A percentile compares a stretch with the other conserved stretches of the same genome.
Conservation (phyloP, 306 rosid species). For the Crotalaria pallida region DNA sequence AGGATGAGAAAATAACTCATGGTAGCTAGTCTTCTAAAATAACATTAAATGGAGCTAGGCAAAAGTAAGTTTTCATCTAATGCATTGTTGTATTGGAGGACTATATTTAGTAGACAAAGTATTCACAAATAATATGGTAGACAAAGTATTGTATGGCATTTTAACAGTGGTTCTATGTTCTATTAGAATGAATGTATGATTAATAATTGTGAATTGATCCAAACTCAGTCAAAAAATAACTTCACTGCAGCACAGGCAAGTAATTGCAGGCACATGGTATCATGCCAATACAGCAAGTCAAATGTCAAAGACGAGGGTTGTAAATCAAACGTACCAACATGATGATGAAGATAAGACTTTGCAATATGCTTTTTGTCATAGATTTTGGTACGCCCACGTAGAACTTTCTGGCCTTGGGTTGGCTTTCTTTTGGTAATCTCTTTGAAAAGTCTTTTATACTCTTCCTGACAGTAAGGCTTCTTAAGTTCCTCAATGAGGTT, state of each 20-base stretch:
- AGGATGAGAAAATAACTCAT: slow-evolving; percentile 6
- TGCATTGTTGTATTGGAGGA: background rate
- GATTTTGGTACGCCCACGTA: slow-evolving; percentile 20
- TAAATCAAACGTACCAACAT: slow-evolving; percentile 24
- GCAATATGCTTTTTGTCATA: slow-evolving; percentile 11
- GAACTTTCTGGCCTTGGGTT: slow-evolving; percentile 16
- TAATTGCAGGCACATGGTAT: background rate
- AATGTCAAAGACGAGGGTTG: too few relatives aligned
- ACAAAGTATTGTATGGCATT: background rate
- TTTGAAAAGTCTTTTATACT: slow-evolving; percentile 10
- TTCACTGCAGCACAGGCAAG: background rate
- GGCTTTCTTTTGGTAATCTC: slow-evolving; percentile 15
- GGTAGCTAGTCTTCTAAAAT: background rate
- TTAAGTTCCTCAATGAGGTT: slow-evolving; percentile 21
- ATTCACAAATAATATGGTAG: too few relatives aligned
- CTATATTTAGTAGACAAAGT: too few relatives aligned
- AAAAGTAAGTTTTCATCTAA: background rate
- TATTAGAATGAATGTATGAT: background rate
- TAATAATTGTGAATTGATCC: too few relatives aligned
- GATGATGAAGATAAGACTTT: slow-evolving; percentile 23
- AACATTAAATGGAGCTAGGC: background rate
- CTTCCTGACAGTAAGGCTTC: slow-evolving; percentile 31
- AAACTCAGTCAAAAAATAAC: background rate
- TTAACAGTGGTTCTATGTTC: background rate
- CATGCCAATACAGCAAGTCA: background rate